Evolutionary conservation across 768 basidiomycete species (phyloP).

Genomic region (Cystobasidium onofrii): DNA sequence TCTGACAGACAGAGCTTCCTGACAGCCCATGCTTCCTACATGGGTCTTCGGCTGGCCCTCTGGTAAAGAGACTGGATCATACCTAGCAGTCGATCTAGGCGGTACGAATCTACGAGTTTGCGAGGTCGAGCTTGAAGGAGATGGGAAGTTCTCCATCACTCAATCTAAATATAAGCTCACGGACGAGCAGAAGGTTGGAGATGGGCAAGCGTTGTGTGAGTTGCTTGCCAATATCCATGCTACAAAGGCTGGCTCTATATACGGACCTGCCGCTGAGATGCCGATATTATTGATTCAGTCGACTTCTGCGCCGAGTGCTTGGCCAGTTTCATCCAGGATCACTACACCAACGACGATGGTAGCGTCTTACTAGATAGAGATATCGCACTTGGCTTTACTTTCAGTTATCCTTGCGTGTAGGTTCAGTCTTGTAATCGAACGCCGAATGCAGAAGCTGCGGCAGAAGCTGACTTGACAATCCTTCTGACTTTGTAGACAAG

Average conservation of each 20-base stretch:
- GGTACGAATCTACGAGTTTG: slow-evolving; percentile 82
- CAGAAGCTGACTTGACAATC: too few relatives aligned
- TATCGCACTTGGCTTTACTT: slow-evolving; percentile 91
- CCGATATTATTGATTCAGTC: slow-evolving; percentile 49
- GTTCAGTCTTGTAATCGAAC: slow-evolving; percentile 47
- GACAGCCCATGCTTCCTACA: slow-evolving; percentile 91
- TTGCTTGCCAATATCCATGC: too few relatives aligned
- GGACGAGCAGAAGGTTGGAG: slow-evolving; percentile 96
- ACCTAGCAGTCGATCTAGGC: slow-evolving; percentile 62
- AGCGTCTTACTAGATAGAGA: slow-evolving; percentile 47
- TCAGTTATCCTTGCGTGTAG: slow-evolving; percentile 90
- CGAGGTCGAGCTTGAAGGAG: slow-evolving; percentile 80
- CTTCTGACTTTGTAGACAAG: slow-evolving; percentile 74
- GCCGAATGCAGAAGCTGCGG: too few relatives aligned
- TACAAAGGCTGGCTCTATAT: too few relatives aligned
- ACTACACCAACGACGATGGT: slow-evolving; percentile 51
- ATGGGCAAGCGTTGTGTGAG: slow-evolving; percentile 72
- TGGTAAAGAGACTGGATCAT: slow-evolving; percentile 79
- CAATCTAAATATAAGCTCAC: slow-evolving; percentile 94
- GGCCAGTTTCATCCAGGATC: slow-evolving; percentile 74
- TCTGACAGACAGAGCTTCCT: not conserved
- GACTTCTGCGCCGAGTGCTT: slow-evolving; percentile 96
- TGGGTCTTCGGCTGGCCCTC: slow-evolving; percentile 93
- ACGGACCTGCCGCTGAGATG: too few relatives aligned
- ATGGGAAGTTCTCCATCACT: slow-evolving; percentile 93